These are phyloP conservation scores for Trichoderma citrinoviride DNA, from an alignment of 2,329 filamentous ascomycete species.

Conservation along the genomic window DNA sequence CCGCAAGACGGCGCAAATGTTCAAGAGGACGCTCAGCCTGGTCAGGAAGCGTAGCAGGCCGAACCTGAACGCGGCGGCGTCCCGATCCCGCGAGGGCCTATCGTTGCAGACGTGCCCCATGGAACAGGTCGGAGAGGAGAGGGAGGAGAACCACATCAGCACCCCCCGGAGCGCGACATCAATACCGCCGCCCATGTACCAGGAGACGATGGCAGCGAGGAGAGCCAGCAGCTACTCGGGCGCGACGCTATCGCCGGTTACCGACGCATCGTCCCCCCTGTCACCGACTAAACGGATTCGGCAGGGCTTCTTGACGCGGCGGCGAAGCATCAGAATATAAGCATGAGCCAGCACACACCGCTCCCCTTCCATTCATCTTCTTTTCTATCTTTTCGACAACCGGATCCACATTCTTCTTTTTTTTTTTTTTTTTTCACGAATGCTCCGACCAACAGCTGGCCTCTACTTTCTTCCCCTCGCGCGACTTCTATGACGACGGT, in stretches of 20 bases:
- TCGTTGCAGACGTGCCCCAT: constrained; percentile 29
- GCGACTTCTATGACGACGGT: constrained; percentile 11
- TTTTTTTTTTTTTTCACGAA: constrained; percentile 15
- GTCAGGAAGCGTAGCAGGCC: constrained; percentile 55
- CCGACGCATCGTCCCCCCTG: constrained; percentile 28
- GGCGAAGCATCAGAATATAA: constrained; percentile 42
- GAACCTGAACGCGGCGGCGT: constrained; percentile 41
- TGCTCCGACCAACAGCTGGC: constrained; percentile 16
- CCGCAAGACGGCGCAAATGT: constrained; percentile 46
- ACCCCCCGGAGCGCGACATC: constrained; percentile 28
- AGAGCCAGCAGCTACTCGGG: constrained; percentile 40
- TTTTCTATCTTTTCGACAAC: background rate
- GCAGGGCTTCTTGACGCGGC: constrained; percentile 37
- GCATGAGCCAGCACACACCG: background rate
- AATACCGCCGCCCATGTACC: constrained; percentile 42
- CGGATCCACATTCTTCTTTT: constrained; percentile 11
- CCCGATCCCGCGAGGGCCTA: constrained; percentile 37
- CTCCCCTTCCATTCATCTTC: background rate
- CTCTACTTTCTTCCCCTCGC: background rate
- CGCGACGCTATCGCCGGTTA: constrained; percentile 19
- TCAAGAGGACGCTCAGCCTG: constrained; percentile 54
- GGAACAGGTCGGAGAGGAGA: constrained; percentile 38
- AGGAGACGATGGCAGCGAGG: constrained; percentile 46
- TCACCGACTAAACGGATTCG: constrained; percentile 36
- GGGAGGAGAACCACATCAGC: constrained; percentile 28